Percentiles rank a stretch among this genome's conserved stretches.
Conservation (phyloP, 495 filamentous ascomycete species). For the Penicillium egyptiacum region DNA sequence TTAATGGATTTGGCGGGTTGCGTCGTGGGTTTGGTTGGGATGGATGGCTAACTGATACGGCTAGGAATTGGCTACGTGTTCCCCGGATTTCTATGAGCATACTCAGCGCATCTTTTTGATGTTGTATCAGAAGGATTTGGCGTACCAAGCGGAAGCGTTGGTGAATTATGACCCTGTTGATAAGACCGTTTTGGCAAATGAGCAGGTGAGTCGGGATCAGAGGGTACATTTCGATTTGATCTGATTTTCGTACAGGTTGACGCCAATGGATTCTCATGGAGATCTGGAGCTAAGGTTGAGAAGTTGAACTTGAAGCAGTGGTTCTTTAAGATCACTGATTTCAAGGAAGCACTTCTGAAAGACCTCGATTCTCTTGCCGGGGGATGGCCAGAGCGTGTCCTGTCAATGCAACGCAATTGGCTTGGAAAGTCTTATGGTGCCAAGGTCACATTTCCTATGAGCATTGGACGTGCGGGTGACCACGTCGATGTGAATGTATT, state of each 20-base stretch:
- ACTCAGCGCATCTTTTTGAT: slow-evolving; percentile 82
- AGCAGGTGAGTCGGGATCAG: slow-evolving; percentile 53
- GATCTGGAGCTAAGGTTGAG: slow-evolving; percentile 83
- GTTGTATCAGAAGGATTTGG: slow-evolving; percentile 67
- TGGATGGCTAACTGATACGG: slow-evolving; percentile 9
- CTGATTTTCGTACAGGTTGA: slow-evolving; percentile 55
- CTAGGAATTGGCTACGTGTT: slow-evolving; percentile 81
- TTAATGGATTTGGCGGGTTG: neutral
- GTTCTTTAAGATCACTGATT: slow-evolving; percentile 83
- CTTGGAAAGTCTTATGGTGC: slow-evolving; percentile 75
- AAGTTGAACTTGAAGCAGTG: slow-evolving; percentile 79
- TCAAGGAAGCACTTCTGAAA: slow-evolving; percentile 68
- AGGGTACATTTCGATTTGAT: slow-evolving; percentile 5
- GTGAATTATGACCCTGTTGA: slow-evolving; percentile 93
- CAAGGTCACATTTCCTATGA: slow-evolving; percentile 65
- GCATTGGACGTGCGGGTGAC: slow-evolving; percentile 31
- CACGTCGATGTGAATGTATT: slow-evolving; percentile 64
- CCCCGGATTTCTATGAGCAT: slow-evolving; percentile 82
- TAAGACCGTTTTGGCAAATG: slow-evolving; percentile 85
- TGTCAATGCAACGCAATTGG: slow-evolving; percentile 87
- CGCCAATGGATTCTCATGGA: slow-evolving; percentile 78
- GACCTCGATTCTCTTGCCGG: slow-evolving; percentile 67
- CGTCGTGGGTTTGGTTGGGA: neutral
- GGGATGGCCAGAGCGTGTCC: slow-evolving; percentile 77
- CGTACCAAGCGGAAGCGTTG: slow-evolving; percentile 73